Evolutionary conservation across 805 yeast genomes (phyloP).

Genomic region (Zygosaccharomyces bailii): DNA sequence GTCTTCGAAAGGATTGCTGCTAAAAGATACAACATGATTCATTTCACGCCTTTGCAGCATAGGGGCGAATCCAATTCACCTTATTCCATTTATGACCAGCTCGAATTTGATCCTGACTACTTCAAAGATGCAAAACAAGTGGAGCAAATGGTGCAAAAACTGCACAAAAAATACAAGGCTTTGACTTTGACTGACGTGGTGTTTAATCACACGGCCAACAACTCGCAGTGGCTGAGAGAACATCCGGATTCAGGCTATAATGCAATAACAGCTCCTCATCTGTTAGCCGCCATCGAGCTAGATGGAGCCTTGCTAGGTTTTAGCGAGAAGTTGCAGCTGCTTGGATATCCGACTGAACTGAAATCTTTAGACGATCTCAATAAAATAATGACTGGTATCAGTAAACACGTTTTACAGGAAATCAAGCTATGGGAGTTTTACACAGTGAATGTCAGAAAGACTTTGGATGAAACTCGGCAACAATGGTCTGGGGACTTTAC

Average conservation of each 20-base stretch:
- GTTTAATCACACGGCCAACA: conserved; percentile 90
- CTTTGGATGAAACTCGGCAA: conserved; percentile 40
- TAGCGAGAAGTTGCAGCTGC: conserved; percentile 51
- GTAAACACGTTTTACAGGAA: conserved; percentile 59
- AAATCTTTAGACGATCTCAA: conserved; percentile 51
- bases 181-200: conserved; percentile 88
- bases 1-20: conserved; percentile 56
- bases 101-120: conserved; percentile 62
- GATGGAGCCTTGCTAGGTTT: conserved; percentile 67
- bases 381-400: conserved; percentile 62
- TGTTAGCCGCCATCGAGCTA: conserved; percentile 76
- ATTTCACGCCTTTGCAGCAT: conserved; percentile 88
- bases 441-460: conserved; percentile 54
- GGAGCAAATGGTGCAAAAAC: conserved; percentile 42
- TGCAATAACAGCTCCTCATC: conserved; percentile 82
- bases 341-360: conserved; percentile 61
- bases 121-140: conserved; percentile 61
- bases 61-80: conserved; percentile 93
- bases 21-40: conserved; percentile 93
- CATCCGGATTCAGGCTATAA: conserved; percentile 93
- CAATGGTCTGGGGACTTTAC: conserved; percentile 33
- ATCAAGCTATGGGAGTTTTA: conserved; percentile 86
- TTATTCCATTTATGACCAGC: conserved; percentile 85
- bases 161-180: conserved; percentile 56
- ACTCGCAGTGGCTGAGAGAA: conserved; percentile 77